A percentile compares a stretch with the other conserved stretches of the same genome.
phyloP scores from a whole-genome alignment of 2,329 filamentous ascomycete species.

The Penicillium sp. region DNA sequence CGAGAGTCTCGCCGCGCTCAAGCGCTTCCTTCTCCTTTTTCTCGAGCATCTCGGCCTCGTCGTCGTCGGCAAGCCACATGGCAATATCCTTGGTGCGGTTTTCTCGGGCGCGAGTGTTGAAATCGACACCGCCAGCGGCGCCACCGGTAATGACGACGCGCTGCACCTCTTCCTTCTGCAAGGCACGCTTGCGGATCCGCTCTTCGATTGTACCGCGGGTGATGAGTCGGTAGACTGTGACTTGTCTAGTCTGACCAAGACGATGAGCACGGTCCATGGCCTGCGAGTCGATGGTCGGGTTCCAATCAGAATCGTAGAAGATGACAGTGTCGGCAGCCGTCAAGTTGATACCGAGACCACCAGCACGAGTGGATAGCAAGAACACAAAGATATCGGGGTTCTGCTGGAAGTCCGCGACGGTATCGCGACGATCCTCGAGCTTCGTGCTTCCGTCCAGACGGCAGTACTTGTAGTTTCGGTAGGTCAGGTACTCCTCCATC shows the following conservation, averaged over 20 bases:
- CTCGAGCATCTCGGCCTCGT: slow-evolving; percentile 92
- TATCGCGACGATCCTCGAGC: slow-evolving; percentile 92
- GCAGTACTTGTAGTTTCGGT: slow-evolving; percentile 98
- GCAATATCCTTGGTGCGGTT: slow-evolving; percentile 97
- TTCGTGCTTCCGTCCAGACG: slow-evolving; percentile 96
- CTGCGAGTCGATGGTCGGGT: slow-evolving; percentile 96
- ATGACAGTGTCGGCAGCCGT: slow-evolving; percentile 97
- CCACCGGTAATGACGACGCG: slow-evolving; percentile 94
- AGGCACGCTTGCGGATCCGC: slow-evolving; percentile 90
- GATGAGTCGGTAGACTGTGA: slow-evolving; percentile 96
- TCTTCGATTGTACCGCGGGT: slow-evolving; percentile 96
- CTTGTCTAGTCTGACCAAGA: slow-evolving; percentile 91
- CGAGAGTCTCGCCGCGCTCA: slow-evolving; percentile 63
- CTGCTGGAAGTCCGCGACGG: slow-evolving; percentile 94
- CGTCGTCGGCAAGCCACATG: slow-evolving; percentile 97
- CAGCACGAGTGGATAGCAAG: slow-evolving; percentile 89
- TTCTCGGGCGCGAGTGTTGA: slow-evolving; percentile 87
- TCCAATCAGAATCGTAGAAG: slow-evolving; percentile 99
- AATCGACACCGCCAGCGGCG: slow-evolving; percentile 80
- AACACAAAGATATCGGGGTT: slow-evolving; percentile 96
- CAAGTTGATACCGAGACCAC: slow-evolving; percentile 96
- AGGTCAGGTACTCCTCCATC: slow-evolving; percentile 98
- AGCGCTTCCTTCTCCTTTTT: slow-evolving; percentile 84
- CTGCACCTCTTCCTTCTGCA: slow-evolving; percentile 98
- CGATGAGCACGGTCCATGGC: slow-evolving; percentile 99